These are phyloP conservation scores for Kodamaea ohmeri DNA, from an alignment of 1,139 yeast species.

Conservation along the genomic window DNA sequence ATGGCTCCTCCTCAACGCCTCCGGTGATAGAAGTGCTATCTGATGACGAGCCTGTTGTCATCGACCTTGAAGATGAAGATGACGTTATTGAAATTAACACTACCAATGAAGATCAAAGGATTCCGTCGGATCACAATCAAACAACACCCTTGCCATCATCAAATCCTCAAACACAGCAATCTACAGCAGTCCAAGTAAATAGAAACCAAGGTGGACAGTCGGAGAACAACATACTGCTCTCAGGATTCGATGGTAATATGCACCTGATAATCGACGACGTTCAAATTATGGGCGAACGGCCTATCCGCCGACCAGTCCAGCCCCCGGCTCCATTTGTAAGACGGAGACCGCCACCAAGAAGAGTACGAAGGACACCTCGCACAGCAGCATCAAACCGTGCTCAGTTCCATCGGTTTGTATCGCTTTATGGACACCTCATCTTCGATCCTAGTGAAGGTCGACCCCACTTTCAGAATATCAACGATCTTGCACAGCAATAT, in stretches of 20 bases:
- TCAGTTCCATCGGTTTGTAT: conserved; percentile 4
- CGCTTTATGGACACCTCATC: conserved; percentile 7
- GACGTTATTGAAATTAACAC: conserved; percentile 6
- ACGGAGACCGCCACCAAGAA: not conserved
- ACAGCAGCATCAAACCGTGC: not conserved
- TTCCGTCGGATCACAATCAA: too few relatives aligned
- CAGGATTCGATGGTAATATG: conserved; percentile 4
- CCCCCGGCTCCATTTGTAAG: conserved; percentile 4
- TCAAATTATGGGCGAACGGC: conserved; percentile 27
- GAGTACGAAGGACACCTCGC: conserved; percentile 9
- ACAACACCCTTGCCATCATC: not conserved
- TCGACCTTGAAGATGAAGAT: conserved; percentile 9
- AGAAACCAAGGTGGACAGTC: too few relatives aligned
- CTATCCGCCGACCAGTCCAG: conserved; percentile 7
- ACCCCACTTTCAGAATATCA: conserved; percentile 4
- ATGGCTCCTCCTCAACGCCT: conserved; percentile 1
- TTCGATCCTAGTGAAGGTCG: conserved; percentile 2
- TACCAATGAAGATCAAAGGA: too few relatives aligned
- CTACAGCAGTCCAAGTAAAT: not conserved
- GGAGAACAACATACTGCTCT: too few relatives aligned
- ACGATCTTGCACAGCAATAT: conserved; percentile 4
- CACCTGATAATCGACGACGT: conserved; percentile 21
- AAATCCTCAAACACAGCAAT: not conserved
- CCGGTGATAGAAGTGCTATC: conserved; percentile 12
- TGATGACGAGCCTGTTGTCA: conserved; percentile 9